A percentile compares a stretch with the other conserved stretches of the same genome.
Conservation (phyloP, 371 early-diverging fungal species). For the Paramicrosporidium saccamoebae region DNA sequence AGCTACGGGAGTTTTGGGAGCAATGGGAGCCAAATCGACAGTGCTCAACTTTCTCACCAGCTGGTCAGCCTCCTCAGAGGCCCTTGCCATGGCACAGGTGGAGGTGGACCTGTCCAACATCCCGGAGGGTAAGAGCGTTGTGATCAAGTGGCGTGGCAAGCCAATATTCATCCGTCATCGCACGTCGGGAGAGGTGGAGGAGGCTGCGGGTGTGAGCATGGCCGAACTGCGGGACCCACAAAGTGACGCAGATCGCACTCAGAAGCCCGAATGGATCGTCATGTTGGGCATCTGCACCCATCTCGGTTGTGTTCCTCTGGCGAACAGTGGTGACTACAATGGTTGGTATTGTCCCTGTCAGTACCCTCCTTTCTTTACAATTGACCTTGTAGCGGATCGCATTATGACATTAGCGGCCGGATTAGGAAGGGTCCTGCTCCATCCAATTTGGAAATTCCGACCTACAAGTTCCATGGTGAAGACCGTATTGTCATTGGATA, state of each 20-base stretch:
- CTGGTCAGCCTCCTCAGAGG: slow-evolving; percentile 83
- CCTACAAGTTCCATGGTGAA: slow-evolving; percentile 19
- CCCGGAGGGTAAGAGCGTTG: slow-evolving; percentile 83
- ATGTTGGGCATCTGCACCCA: slow-evolving; percentile 94
- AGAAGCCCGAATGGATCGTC: slow-evolving; percentile 81
- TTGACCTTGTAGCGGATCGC: slow-evolving; percentile 96
- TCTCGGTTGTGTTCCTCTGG: slow-evolving; percentile 90
- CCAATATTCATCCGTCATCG: slow-evolving; percentile 89
- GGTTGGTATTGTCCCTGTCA: slow-evolving; percentile 98
- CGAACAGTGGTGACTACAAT: slow-evolving; percentile 85
- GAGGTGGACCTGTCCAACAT: slow-evolving; percentile 66
- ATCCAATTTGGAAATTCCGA: slow-evolving; percentile 80
- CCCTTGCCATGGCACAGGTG: slow-evolving; percentile 81
- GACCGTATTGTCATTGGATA: slow-evolving; percentile 20
- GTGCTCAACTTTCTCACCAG: slow-evolving; percentile 60
- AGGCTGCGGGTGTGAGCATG: slow-evolving; percentile 47
- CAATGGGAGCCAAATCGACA: slow-evolving; percentile 61
- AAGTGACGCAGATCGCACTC: slow-evolving; percentile 53
- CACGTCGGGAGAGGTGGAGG: slow-evolving; percentile 71
- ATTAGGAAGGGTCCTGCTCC: slow-evolving; percentile 94
- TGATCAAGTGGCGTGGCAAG: slow-evolving; percentile 94
- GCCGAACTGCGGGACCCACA: slow-evolving; percentile 59
- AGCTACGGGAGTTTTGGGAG: slow-evolving; percentile 41
- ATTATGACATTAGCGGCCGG: slow-evolving; percentile 64
- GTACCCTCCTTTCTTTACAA: too few relatives aligned